Conservation (phyloP, 2,329 filamentous ascomycete genomes). For the Diplodia sapinea region DNA sequence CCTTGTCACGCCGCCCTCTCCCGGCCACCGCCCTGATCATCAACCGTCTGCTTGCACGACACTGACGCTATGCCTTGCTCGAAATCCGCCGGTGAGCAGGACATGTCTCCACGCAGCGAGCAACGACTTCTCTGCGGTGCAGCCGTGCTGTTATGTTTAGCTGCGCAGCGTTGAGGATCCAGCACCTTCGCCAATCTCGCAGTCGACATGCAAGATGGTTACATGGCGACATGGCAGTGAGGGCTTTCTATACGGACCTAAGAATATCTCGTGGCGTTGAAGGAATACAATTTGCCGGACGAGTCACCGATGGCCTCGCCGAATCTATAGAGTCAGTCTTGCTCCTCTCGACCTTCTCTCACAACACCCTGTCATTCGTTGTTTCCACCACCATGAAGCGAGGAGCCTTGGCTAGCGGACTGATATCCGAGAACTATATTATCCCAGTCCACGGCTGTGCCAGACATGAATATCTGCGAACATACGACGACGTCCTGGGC, state of each 20-base stretch:
- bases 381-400: slow-evolving; percentile 8
- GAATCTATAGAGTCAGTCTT: not conserved
- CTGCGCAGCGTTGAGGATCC: not conserved
- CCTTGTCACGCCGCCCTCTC: slow-evolving; percentile 10
- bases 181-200: slow-evolving; percentile 7
- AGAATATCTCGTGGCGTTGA: slow-evolving; percentile 20
- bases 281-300: not conserved
- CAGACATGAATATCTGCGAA: slow-evolving; percentile 5
- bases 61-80: not conserved
- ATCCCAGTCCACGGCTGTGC: not conserved
- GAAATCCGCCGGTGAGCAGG: not conserved
- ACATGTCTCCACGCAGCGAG: not conserved
- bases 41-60: not conserved
- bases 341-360: not conserved
- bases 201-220: not conserved
- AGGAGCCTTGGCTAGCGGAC: not conserved
- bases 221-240: not conserved
- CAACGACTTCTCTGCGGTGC: not conserved
- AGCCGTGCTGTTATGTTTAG: not conserved
- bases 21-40: slow-evolving; percentile 8
- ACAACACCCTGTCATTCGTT: not conserved
- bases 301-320: slow-evolving; percentile 2
- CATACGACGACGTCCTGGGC: not conserved
- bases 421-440: not conserved
- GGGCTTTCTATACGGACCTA: not conserved